Evolutionary conservation across 768 basidiomycete genomes (phyloP), one percentile per base, ranked within the genome.

Genomic region (Lactarius pseudohatsudake): DNA sequence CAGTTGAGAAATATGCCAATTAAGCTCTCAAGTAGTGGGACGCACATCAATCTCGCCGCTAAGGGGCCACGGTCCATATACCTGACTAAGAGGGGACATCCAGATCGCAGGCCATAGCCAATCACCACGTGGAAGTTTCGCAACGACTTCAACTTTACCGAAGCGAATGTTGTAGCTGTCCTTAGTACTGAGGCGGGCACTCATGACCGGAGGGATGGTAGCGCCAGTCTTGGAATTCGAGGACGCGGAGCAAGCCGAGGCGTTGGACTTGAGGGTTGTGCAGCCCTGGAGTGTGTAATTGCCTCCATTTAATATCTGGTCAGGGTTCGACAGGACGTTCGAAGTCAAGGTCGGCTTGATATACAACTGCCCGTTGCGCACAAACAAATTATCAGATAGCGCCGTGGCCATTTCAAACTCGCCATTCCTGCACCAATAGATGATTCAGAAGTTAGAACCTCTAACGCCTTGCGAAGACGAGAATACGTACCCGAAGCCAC

Each of bases 21-120:
- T 28, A 1, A 45, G 34, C 18, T 28, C 13, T 47, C 13, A 34
- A 26, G 32, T 32, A 28, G 32, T 36, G 58, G n/a, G 26, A 79
- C 84, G 54, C 69, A 86, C 84, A 67, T 87, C 84, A 53, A 87
- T 86, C 72, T 86, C 81, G 43, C 86, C 86, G 57, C 80, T 79
- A 34, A 77, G 74, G 0, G 86, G 86, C 83, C 84, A 87, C 8
- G 65, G 56, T 9, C 84, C 83, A 70, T 85, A 85, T 54, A 71
- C 77, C 56, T 79, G 75, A 66, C 80, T 75, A 56, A 74, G 75
- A 43, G 84, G 82, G 40, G 81, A 70, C 81, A 85, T 80, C 77
- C 79, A 80, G 64, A 81, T 77, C 10, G 79, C 77, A 22, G 79
- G 79, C 78, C 77, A 79, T 38, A 81, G 74, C 80, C 78, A 79